Conservation (phyloP, 345 rosid genomes). For the Eucalyptus lansdowneana region DNA sequence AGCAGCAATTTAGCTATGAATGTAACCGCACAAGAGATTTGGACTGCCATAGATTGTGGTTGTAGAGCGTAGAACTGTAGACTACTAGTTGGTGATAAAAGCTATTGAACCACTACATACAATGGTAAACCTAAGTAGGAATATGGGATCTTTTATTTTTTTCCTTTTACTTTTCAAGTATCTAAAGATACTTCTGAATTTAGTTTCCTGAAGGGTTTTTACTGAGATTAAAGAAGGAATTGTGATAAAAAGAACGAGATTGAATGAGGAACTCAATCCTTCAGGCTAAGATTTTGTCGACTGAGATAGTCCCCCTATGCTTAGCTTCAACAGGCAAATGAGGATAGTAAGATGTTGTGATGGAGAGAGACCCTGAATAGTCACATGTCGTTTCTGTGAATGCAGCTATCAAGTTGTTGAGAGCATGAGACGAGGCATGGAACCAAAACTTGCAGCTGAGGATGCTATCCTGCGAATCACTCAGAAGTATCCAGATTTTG, state of each 20-base stretch:
- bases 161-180: not conserved
- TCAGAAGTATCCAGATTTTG: slow-evolving; percentile 57
- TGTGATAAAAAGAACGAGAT: not conserved
- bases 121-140: not conserved
- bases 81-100: not conserved
- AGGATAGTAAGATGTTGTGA: not conserved
- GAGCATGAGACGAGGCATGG: slow-evolving; percentile 90
- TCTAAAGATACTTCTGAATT: not conserved
- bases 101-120: not conserved
- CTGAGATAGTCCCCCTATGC: not conserved
- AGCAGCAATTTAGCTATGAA: not conserved
- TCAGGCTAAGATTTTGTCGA: not conserved
- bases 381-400: not conserved
- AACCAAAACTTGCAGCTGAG: slow-evolving; percentile 62
- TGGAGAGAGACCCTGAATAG: not conserved
- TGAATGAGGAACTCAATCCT: not conserved
- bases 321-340: not conserved
- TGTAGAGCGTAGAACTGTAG: not conserved
- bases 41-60: not conserved
- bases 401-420: slow-evolving; percentile 90
- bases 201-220: not conserved
- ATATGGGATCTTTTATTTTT: not conserved
- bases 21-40: not conserved
- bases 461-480: slow-evolving; percentile 77
- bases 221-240: not conserved